Evolutionary conservation across 2,329 filamentous ascomycete genomes (phyloP).

Genomic region (Cladosporium sp.): DNA sequence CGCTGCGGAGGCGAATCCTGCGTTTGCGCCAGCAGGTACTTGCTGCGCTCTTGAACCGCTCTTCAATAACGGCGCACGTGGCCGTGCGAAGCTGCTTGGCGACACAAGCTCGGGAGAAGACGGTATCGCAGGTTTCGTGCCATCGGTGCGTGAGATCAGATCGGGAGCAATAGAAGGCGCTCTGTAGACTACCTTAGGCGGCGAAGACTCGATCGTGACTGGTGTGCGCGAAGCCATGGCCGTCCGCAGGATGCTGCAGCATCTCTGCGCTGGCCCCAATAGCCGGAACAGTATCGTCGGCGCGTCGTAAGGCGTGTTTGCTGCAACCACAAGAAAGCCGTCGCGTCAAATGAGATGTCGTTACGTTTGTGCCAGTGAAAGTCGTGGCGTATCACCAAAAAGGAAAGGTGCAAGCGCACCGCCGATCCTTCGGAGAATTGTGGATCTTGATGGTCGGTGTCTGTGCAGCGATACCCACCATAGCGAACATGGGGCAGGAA

Average conservation of each 20-base stretch:
- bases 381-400: background rate
- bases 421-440: too few relatives aligned
- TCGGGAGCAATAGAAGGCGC: conserved; percentile 19
- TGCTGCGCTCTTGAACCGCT: conserved; percentile 15
- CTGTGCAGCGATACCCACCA: too few relatives aligned
- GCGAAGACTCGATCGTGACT: conserved; percentile 23
- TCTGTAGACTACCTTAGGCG: conserved; percentile 16
- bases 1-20: conserved; percentile 17
- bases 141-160: conserved; percentile 6
- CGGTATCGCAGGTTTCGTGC: background rate
- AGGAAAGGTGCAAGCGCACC: background rate
- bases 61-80: conserved; percentile 3
- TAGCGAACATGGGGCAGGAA: too few relatives aligned
- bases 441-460: too few relatives aligned
- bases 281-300: conserved; percentile 9
- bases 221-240: conserved; percentile 22
- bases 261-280: conserved; percentile 14
- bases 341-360: background rate
- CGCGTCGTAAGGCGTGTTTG: background rate
- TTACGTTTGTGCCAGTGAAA: background rate
- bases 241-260: conserved; percentile 2
- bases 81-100: conserved; percentile 8
- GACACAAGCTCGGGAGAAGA: conserved; percentile 6
- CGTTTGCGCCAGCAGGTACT: conserved; percentile 13
- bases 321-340: background rate